Base-by-base conservation (phyloP, 345 rosid genomes). In the Linum tenue region DNA sequence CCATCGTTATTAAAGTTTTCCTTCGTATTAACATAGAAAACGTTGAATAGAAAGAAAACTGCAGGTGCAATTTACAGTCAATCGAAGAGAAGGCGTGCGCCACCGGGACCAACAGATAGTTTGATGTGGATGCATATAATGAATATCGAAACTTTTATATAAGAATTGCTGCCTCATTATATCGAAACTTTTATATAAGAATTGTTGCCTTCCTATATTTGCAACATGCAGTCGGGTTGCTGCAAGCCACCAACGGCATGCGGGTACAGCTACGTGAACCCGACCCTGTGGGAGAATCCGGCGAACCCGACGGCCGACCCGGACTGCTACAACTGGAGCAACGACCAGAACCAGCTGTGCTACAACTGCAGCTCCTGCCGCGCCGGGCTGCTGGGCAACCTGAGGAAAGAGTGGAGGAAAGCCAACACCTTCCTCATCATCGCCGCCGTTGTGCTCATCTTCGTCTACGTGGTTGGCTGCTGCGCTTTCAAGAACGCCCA, bases 321-420 rank as follows among this genome's bases (percentile, higher is more conserved):
- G 1, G 90, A 86, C 71, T 81, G 91, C 70, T 61, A 38, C 4
- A 56, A 61, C 2, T 89, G 92, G 89, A 81, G 84, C 73, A 86
- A 85, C 68, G 31, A 72, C 14, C 77, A 51, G 66, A 22, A 41
- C 11, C 40, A 40, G 53, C 66, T 89, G 35, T 89, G 92, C 74
- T 85, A 66, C 44, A 55, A 73, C 7, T 86, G 96, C 36, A 72
- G 78, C 38, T 64, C 89, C 0, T 86, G 96, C 78, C 86, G 81
- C 67, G 74, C 70, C 17, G 90, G 86, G 22, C 73, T 86, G 53
- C 67, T 78, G 10, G 73, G 35, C 41, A 72, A 75, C 65, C 41
- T 82, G 37, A 80, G 70, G 64, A 69, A 65, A 64, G 65, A 75
- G 40, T 86, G 87, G 87, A 79, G 70, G 64, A 39, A 42, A 39